Percentiles rank a stretch among this genome's conserved stretches.
phyloP scores from a whole-genome alignment of 495 filamentous ascomycete species.

The Podospora didyma region DNA sequence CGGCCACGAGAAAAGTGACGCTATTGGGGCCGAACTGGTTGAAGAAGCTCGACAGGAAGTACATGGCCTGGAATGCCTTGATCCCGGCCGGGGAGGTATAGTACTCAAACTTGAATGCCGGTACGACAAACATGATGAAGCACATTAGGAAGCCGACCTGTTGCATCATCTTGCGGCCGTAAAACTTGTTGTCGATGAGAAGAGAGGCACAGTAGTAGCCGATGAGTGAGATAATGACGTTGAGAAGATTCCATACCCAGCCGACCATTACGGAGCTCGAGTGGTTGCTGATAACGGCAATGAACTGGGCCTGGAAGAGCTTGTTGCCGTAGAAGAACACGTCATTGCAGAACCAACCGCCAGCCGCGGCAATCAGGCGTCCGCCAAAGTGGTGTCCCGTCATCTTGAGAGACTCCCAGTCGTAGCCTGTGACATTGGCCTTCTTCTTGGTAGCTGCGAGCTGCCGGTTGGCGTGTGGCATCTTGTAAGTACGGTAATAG shows the following conservation, averaged over 20 bases:
- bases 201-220: slow-evolving; percentile 81
- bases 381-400: slow-evolving; percentile 76
- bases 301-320: slow-evolving; percentile 87
- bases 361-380: slow-evolving; percentile 78
- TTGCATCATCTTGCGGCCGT: slow-evolving; percentile 89
- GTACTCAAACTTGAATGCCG: slow-evolving; percentile 79
- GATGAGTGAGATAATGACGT: slow-evolving; percentile 72
- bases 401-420: slow-evolving; percentile 69
- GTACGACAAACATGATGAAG: slow-evolving; percentile 84
- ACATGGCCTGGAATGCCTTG: slow-evolving; percentile 83
- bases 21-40: slow-evolving; percentile 94
- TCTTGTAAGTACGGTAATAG: slow-evolving; percentile 87
- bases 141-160: slow-evolving; percentile 81
- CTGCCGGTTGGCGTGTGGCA: slow-evolving; percentile 69
- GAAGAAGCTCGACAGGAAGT: slow-evolving; percentile 91
- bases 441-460: slow-evolving; percentile 76
- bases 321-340: slow-evolving; percentile 98
- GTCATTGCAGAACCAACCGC: slow-evolving; percentile 86
- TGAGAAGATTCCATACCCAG: slow-evolving; percentile 89
- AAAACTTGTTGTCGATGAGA: slow-evolving; percentile 86
- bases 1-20: slow-evolving; percentile 87
- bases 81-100: slow-evolving; percentile 63
- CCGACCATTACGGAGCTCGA: slow-evolving; percentile 64
- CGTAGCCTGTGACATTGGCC: slow-evolving; percentile 80
- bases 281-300: slow-evolving; percentile 61